Base-by-base conservation (phyloP, 1,284 basidiomycete species). In the Cyathus pygmaeus region DNA sequence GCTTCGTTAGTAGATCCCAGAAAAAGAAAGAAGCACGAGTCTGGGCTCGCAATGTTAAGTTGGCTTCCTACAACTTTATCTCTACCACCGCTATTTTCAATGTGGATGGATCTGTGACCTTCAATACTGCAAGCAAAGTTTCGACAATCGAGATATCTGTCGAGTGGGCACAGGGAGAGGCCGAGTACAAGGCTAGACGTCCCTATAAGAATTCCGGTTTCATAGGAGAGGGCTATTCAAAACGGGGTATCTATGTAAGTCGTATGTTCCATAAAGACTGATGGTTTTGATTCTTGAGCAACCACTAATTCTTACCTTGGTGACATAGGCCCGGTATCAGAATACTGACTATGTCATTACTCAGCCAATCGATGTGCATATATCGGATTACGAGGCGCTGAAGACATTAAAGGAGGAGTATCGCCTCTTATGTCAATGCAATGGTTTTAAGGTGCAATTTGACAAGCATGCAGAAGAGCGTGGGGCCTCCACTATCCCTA, bases 221-320 rank as follows among this genome's bases (percentile, higher is more conserved):
- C 54, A 65, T 71, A 60, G 71, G 71, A 24, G 41, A 59, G n/a
- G 70, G 69, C 2, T 63, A 30, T 52, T 62, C 67, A 44, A 74
- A 69, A 42, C 27, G 39, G n/a, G 71, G 60, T 19, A 68, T 74
- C 29, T 74, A 74, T 64, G 71, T 73, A 56, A 17, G 62, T 65
- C 36, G 44, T 55, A 36, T 50, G 39, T 59, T 19, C 17, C n/a
- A n/a, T n/a, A n/a, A n/a, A n/a, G 33, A 5, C 27, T 33, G 13
- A 11, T 58, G 26, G 23, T 44, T 5, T 13, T 27, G 11, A 60
- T 7, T 60, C 24, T 55, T n/a, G 31, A 10, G n/a, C n/a, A n/a
- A n/a, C n/a, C n/a, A n/a, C n/a, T n/a, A 31, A 33, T 52, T 4
- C 31, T 57, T 26, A 19, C 15, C 15, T 15, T 9, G 9, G 15